These are phyloP conservation scores for Xylogone sp. DNA, from an alignment of 2,329 filamentous ascomycete genomes.

Conservation along the genomic window DNA sequence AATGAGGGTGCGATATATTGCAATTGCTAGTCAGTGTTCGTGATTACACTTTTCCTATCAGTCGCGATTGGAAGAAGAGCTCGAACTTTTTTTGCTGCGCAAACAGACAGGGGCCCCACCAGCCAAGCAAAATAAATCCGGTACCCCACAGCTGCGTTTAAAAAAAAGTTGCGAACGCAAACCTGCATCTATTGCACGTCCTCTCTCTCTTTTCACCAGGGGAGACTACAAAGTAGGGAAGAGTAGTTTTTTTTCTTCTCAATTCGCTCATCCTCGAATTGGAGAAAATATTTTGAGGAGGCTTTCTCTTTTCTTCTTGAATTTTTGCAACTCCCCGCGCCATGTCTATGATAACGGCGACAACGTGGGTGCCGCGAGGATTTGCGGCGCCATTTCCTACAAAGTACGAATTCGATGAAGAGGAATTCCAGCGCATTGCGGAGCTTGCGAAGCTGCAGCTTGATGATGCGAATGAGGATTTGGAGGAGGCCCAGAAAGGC, in stretches of 20 bases:
- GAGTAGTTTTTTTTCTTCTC: too few relatives aligned
- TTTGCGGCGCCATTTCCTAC: constrained; percentile 55
- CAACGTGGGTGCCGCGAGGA: constrained; percentile 55
- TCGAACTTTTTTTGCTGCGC: neutral
- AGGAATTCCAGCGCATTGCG: constrained; percentile 54
- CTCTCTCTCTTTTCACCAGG: too few relatives aligned
- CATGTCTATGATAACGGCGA: constrained; percentile 53
- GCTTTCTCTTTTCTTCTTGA: too few relatives aligned
- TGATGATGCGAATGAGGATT: constrained; percentile 85
- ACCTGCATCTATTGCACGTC: too few relatives aligned
- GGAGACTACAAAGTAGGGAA: too few relatives aligned
- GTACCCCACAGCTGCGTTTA: neutral
- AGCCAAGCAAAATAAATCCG: neutral
- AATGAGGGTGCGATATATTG: too few relatives aligned
- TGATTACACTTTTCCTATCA: neutral
- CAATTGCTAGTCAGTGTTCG: too few relatives aligned
- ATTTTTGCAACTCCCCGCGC: too few relatives aligned
- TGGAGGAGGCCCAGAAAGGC: constrained; percentile 52
- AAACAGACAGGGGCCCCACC: neutral
- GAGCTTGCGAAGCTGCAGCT: constrained; percentile 59
- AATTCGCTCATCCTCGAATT: too few relatives aligned
- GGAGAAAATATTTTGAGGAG: too few relatives aligned
- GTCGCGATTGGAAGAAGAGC: neutral
- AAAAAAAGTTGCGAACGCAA: neutral
- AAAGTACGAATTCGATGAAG: constrained; percentile 55